Conservation (phyloP, 169 alveolate genomes). For the Theileria equi region DNA sequence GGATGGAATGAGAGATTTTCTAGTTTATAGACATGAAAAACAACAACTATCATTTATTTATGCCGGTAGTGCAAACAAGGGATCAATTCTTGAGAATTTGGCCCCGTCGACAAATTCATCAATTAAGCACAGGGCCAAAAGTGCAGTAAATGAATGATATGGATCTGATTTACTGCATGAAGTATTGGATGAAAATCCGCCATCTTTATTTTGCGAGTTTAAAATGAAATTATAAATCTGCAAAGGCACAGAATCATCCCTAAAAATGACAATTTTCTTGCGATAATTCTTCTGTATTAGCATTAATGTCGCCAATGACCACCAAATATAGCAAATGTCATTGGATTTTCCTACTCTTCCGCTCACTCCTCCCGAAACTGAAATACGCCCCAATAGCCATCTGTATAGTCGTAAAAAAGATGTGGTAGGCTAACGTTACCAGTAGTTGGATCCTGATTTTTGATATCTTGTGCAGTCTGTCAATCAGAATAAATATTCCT, state of each 20-base stretch:
- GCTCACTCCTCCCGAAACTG: slow-evolving; percentile 58
- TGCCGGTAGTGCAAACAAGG: slow-evolving; percentile 26
- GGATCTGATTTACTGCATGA: slow-evolving; percentile 56
- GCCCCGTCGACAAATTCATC: slow-evolving; percentile 14
- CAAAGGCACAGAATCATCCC: slow-evolving; percentile 5
- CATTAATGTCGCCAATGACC: slow-evolving; percentile 67
- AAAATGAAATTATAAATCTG: slow-evolving; percentile 30
- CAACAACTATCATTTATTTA: too few species aligned
- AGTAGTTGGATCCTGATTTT: slow-evolving; percentile 2
- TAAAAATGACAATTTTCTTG: slow-evolving; percentile 1
- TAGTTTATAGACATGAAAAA: too few species aligned
- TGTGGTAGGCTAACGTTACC: slow-evolving; percentile 9
- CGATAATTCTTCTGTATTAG: slow-evolving; percentile 10
- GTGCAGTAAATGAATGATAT: slow-evolving; percentile 53
- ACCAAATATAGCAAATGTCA: slow-evolving; percentile 74
- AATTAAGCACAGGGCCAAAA: slow-evolving; percentile 28
- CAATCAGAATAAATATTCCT: slow-evolving; percentile 18
- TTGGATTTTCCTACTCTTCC: slow-evolving; percentile 70
- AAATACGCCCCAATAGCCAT: slow-evolving; percentile 45
- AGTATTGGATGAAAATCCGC: slow-evolving; percentile 42
- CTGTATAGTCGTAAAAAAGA: slow-evolving; percentile 5
- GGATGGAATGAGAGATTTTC: too few species aligned
- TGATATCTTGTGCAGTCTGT: not conserved
- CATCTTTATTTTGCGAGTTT: slow-evolving; percentile 28
- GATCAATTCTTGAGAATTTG: slow-evolving; percentile 2